phyloP scores from a whole-genome alignment of 2,329 filamentous ascomycete species.

The Talaromyces sp. region DNA sequence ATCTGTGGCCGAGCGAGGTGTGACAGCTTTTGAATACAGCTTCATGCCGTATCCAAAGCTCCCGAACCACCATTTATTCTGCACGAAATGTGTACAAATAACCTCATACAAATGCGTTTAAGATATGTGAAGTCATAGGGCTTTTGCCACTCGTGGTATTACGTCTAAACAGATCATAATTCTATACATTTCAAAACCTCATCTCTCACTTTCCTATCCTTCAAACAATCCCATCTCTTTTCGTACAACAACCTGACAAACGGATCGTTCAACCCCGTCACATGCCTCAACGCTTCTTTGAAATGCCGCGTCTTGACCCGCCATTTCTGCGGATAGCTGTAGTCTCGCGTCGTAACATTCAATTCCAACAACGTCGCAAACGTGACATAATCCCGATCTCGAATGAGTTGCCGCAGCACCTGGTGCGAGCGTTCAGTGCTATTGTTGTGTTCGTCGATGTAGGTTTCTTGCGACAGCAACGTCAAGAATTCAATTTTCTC shows the following conservation, averaged over 20 bases:
- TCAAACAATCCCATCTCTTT: conserved; percentile 27
- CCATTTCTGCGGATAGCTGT: conserved; percentile 32
- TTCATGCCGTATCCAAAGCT: no score
- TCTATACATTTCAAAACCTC: conserved; percentile 1
- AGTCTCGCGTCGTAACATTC: conserved; percentile 30
- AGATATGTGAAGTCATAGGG: no score
- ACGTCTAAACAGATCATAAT: neutral
- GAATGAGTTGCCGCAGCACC: conserved; percentile 34
- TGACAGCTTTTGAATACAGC: no score
- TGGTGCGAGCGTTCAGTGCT: conserved; percentile 28
- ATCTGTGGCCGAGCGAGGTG: no score
- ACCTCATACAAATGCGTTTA: no score
- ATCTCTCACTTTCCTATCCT: neutral
- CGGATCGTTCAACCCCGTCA: conserved; percentile 29
- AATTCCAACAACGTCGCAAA: conserved; percentile 32
- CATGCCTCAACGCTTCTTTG: conserved; percentile 29
- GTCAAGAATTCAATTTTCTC: conserved; percentile 38
- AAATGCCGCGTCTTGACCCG: conserved; percentile 34
- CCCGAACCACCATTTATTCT: no score
- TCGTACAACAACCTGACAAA: conserved; percentile 33
- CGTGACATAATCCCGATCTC: conserved; percentile 31
- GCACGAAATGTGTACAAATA: no score
- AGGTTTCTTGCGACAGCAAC: conserved; percentile 35
- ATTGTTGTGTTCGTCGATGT: conserved; percentile 34
- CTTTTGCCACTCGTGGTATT: no score